phyloP scores from a whole-genome alignment of 129 eudicot species.

The Escallonia herrerae region DNA sequence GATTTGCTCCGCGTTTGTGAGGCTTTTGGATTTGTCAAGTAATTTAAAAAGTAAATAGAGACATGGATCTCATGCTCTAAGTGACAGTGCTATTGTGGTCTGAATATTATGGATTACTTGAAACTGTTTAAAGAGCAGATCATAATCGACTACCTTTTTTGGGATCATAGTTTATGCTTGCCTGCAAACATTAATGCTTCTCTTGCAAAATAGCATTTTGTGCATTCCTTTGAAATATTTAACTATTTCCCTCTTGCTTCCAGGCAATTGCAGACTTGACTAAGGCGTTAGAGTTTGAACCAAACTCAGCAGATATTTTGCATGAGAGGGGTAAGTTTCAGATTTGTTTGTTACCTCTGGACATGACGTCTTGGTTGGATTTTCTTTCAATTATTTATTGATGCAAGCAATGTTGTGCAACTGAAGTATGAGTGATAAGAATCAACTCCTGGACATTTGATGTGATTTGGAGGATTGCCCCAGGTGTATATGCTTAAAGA shows the following conservation, averaged over 20 bases:
- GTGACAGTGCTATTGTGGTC: no score
- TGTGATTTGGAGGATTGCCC: not conserved
- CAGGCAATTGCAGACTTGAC: conserved; percentile 98
- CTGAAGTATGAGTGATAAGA: not conserved
- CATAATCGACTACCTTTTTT: no score
- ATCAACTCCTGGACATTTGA: not conserved
- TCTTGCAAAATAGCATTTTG: not conserved
- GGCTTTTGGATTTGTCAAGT: no score
- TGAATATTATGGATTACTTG: no score
- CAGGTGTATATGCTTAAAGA: not conserved
- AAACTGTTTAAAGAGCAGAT: no score
- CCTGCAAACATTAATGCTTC: no score
- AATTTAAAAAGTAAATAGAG: no score
- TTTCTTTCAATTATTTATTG: not conserved
- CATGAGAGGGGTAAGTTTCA: conserved; percentile 84
- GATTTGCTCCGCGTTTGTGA: no score
- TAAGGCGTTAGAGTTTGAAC: conserved; percentile 88
- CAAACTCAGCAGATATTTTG: conserved; percentile 74
- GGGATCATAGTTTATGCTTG: not conserved
- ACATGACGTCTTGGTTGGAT: not conserved
- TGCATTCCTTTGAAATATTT: conserved; percentile 16
- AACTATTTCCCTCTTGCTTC: conserved; percentile 12
- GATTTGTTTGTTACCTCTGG: not conserved
- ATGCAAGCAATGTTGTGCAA: not conserved
- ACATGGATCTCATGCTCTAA: no score